These are phyloP conservation scores for Byssochlamys sp. DNA, from an alignment of 2,329 filamentous ascomycete species.

Conservation along the genomic window DNA sequence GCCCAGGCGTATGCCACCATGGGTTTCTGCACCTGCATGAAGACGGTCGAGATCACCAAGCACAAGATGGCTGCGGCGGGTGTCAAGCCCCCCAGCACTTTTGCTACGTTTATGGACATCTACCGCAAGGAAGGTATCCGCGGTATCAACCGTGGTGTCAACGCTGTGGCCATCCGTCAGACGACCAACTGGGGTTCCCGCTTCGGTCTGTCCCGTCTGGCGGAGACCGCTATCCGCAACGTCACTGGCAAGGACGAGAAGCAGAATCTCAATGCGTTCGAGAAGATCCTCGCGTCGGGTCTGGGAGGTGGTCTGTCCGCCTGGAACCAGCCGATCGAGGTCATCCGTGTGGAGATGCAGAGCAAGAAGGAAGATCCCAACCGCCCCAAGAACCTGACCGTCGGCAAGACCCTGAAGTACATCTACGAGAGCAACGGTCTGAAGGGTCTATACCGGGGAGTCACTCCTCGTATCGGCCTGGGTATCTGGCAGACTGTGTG, in stretches of 20 bases:
- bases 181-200: slow-evolving; percentile 99
- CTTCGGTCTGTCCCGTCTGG: slow-evolving; percentile 85
- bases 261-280: slow-evolving; percentile 65
- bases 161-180: slow-evolving; percentile 94
- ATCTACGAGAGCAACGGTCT: slow-evolving; percentile 85
- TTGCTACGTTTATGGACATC: slow-evolving; percentile 92
- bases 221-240: slow-evolving; percentile 76
- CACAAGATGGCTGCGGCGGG: slow-evolving; percentile 82
- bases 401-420: slow-evolving; percentile 70
- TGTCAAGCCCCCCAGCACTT: slow-evolving; percentile 78
- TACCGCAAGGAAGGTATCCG: slow-evolving; percentile 86
- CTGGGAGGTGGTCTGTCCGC: slow-evolving; percentile 89
- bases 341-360: slow-evolving; percentile 99
- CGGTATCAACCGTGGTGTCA: slow-evolving; percentile 97
- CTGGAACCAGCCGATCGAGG: slow-evolving; percentile 99
- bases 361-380: slow-evolving; percentile 97
- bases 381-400: slow-evolving; percentile 97
- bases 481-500: slow-evolving; percentile 98
- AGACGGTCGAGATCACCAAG: slow-evolving; percentile 99
- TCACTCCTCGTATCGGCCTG: slow-evolving; percentile 84
- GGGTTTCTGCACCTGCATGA: slow-evolving; percentile 99
- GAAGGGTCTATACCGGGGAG: slow-evolving; percentile 88
- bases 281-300: slow-evolving; percentile 81
- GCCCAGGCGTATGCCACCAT: slow-evolving; percentile 98
- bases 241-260: slow-evolving; percentile 67